Conservation (phyloP, 2,329 filamentous ascomycete species). For the Tolypocladium sp. region DNA sequence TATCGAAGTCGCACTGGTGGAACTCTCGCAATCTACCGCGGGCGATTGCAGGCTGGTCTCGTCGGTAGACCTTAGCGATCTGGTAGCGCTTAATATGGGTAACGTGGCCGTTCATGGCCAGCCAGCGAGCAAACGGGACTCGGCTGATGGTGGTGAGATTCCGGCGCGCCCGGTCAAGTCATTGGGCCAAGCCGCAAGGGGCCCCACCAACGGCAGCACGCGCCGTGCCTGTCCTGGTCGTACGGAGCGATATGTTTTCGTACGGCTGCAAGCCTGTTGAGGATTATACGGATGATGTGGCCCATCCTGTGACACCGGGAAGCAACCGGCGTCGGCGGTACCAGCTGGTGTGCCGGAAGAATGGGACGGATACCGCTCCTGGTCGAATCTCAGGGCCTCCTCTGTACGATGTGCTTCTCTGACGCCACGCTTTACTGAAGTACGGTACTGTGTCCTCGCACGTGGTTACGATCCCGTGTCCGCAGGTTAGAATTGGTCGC, state of each 20-base stretch:
- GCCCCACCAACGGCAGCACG: not conserved
- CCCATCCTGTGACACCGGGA: not conserved
- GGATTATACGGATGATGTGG: no score
- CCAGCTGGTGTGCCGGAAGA: not conserved
- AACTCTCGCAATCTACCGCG: slow-evolving; percentile 93
- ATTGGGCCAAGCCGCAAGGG: not conserved
- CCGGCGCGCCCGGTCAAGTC: not conserved
- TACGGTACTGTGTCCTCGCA: no score
- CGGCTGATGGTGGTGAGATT: not conserved
- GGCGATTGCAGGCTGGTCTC: slow-evolving; percentile 54
- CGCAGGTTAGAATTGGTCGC: not conserved
- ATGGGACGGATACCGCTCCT: not conserved
- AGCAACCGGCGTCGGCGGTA: not conserved
- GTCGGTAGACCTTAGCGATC: slow-evolving; percentile 71
- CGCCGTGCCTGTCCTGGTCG: not conserved
- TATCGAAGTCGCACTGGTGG: slow-evolving; percentile 96
- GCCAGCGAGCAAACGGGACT: slow-evolving; percentile 2
- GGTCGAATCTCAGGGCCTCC: no score
- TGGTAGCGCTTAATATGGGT: slow-evolving; percentile 88
- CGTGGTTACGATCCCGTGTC: no score
- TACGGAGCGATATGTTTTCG: not conserved
- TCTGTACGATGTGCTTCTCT: no score
- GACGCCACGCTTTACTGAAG: no score
- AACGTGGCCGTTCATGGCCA: slow-evolving; percentile 71
- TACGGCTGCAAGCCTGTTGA: not conserved